These are phyloP conservation scores for Pythium monospermum DNA, from an alignment of 352 stramenopile species.

Conservation along the genomic window DNA sequence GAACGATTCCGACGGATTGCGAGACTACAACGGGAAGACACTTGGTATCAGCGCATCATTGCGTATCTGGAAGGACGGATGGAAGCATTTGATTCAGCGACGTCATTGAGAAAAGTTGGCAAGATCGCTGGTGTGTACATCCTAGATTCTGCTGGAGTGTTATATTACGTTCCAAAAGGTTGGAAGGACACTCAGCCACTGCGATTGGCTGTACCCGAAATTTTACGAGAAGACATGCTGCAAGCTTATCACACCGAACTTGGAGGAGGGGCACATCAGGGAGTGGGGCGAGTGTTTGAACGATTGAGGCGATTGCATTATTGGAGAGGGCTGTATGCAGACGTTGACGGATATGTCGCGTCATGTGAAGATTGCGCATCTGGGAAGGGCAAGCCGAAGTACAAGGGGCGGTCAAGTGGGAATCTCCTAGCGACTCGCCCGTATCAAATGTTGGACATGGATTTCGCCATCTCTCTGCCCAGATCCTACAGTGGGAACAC, in stretches of 20 bases:
- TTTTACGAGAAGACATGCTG: background rate
- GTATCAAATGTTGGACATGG: conserved; percentile 26
- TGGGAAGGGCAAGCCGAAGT: conserved; percentile 6
- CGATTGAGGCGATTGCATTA: conserved; percentile 1
- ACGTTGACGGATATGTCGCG: conserved; percentile 6
- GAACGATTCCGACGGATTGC: background rate
- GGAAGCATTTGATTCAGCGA: background rate
- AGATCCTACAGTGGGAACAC: conserved; percentile 23
- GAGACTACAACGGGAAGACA: background rate
- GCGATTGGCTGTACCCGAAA: background rate
- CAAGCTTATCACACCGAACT: conserved; percentile 19
- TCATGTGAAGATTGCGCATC: conserved; percentile 18
- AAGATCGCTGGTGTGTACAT: background rate
- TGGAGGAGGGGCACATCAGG: conserved; percentile 17
- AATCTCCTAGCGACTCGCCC: conserved; percentile 12
- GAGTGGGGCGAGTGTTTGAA: conserved; percentile 2
- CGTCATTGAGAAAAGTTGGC: background rate
- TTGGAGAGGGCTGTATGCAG: conserved; percentile 8
- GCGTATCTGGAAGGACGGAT: background rate
- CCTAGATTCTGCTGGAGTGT: background rate
- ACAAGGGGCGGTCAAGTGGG: background rate
- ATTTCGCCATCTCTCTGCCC: conserved; percentile 24
- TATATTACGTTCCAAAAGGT: background rate
- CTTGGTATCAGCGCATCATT: conserved; percentile 1
- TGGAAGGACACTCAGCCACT: background rate